Percentiles rank a stretch among this genome's conserved stretches.
Evolutionary conservation across 1,284 basidiomycete species (phyloP).

Genomic region (Mrakiaceae sp.): DNA sequence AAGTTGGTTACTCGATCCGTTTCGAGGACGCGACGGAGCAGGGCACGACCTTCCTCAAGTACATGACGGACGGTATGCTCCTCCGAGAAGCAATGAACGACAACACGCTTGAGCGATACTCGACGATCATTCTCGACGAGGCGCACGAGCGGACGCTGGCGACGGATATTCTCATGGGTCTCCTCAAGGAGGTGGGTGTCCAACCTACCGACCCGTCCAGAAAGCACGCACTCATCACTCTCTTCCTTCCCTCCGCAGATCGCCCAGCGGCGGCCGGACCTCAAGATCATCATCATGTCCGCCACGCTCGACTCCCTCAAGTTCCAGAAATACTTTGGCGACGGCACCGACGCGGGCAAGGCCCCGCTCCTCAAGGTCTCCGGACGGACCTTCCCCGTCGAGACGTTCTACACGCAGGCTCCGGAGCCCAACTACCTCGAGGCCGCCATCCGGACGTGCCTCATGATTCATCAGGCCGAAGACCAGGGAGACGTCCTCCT

Average conservation of each 20-base stretch:
- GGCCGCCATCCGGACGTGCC: constrained; percentile 87
- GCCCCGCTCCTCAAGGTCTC: constrained; percentile 94
- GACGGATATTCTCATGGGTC: constrained; percentile 96
- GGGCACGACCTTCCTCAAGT: constrained; percentile 85
- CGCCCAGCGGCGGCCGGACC: constrained; percentile 66
- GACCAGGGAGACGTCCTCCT: constrained; percentile 85
- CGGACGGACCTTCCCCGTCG: constrained; percentile 90
- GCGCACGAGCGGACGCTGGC: constrained; percentile 97
- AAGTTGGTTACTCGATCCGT: constrained; percentile 96
- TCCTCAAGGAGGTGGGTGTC: constrained; percentile 45
- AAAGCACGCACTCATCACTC: background rate
- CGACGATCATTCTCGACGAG: constrained; percentile 96
- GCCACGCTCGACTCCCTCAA: constrained; percentile 95
- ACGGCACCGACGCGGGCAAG: constrained; percentile 38
- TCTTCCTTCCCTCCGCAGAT: constrained; percentile 36
- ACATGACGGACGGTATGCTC: constrained; percentile 99
- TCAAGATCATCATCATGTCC: constrained; percentile 98
- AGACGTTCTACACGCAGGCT: constrained; percentile 88
- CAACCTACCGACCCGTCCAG: background rate
- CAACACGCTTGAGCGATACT: constrained; percentile 75
- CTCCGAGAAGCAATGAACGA: constrained; percentile 97
- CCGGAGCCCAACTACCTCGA: constrained; percentile 96
- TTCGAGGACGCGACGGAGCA: constrained; percentile 96
- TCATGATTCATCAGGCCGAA: constrained; percentile 96
- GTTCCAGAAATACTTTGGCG: constrained; percentile 90